These are phyloP conservation scores for Penicillium sp. DNA, from an alignment of 2,329 filamentous ascomycete genomes.

Conservation along the genomic window DNA sequence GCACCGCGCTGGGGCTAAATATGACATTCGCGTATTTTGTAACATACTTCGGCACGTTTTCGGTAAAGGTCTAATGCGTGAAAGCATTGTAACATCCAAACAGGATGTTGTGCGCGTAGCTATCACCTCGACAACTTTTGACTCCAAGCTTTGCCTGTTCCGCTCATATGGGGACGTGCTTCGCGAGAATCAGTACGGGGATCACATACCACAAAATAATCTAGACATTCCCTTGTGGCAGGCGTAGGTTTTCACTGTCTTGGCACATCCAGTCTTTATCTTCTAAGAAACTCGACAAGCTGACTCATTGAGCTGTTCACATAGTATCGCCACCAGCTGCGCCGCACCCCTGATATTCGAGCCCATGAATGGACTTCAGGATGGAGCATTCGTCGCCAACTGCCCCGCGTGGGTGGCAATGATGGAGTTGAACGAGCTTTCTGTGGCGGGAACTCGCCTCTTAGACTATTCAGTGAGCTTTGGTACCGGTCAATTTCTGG, in stretches of 20 bases:
- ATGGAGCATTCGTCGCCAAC: constrained; percentile 5
- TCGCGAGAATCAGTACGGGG: background rate
- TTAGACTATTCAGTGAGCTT: constrained; percentile 2
- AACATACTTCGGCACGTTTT: background rate
- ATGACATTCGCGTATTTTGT: background rate
- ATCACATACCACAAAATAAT: background rate
- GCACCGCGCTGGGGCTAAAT: background rate
- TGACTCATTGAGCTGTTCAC: background rate
- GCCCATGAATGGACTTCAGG: background rate
- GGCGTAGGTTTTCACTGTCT: background rate
- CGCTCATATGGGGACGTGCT: constrained; percentile 4
- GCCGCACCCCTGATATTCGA: constrained; percentile 4
- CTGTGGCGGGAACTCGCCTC: background rate
- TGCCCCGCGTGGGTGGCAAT: constrained; percentile 1
- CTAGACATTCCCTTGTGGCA: background rate
- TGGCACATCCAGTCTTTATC: background rate
- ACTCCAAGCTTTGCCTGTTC: constrained; percentile 1
- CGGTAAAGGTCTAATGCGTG: background rate
- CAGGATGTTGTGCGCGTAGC: background rate
- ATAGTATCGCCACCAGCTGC: constrained; percentile 7
- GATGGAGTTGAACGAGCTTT: constrained; percentile 5
- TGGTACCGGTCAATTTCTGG: constrained; percentile 3
- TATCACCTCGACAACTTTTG: constrained; percentile 3
- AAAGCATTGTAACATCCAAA: background rate
- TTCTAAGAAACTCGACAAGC: background rate